Conservation (phyloP, 192 early-diverging fungal genomes). For the Martensiomyces pterosporus region DNA sequence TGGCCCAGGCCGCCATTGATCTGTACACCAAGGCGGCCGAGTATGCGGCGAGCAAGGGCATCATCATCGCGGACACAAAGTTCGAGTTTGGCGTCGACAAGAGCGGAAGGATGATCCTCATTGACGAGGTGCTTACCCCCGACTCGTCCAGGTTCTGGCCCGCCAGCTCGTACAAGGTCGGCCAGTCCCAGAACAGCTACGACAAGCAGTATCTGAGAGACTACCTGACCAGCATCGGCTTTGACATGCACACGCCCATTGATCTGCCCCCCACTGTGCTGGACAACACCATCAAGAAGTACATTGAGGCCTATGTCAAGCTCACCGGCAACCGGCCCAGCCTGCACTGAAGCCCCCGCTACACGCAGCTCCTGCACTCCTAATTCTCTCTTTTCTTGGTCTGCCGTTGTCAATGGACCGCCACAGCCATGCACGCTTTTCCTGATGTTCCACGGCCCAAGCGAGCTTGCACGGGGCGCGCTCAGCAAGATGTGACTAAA, state of each 20-base stretch:
- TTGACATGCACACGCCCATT: constrained; percentile 80
- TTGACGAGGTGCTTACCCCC: constrained; percentile 97
- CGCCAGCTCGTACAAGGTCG: constrained; percentile 70
- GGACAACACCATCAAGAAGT: constrained; percentile 83
- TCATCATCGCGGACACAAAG: constrained; percentile 99
- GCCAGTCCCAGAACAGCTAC: constrained; percentile 78
- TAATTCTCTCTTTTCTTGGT: too few species aligned
- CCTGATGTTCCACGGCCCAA: too few species aligned
- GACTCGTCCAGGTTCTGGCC: constrained; percentile 99
- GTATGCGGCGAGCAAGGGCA: constrained; percentile 77
- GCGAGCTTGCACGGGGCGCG: too few species aligned
- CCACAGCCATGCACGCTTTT: too few species aligned
- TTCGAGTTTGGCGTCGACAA: constrained; percentile 98
- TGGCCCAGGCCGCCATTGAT: constrained; percentile 68
- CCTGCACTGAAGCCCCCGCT: too few species aligned
- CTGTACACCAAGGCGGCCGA: constrained; percentile 82
- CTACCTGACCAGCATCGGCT: constrained; percentile 81
- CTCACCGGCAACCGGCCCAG: constrained; percentile 69
- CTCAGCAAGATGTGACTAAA: too few species aligned
- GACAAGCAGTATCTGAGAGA: constrained; percentile 98
- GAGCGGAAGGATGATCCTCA: constrained; percentile 73
- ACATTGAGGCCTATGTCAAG: constrained; percentile 83
- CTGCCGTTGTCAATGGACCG: too few species aligned
- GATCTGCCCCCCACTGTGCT: constrained; percentile 80
- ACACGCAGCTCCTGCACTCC: too few species aligned